Conservation (phyloP, 768 basidiomycete genomes). For the Trametes elegans region DNA sequence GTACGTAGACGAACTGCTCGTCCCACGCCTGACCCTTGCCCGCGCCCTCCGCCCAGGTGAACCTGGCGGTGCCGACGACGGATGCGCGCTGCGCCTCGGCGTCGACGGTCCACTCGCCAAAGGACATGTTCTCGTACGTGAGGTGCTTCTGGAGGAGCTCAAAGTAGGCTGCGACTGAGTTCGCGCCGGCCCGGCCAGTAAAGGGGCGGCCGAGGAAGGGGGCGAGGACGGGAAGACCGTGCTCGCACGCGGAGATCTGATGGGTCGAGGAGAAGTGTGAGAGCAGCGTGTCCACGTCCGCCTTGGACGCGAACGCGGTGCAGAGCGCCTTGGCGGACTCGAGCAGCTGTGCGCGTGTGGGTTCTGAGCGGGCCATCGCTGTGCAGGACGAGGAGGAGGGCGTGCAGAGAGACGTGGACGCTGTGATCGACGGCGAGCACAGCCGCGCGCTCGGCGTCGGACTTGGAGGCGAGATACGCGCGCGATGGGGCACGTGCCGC, state of each 20-base stretch:
- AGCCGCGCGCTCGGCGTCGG: not conserved
- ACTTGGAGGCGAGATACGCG: not conserved
- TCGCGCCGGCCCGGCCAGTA: constrained; percentile 37
- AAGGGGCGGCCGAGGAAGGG: constrained; percentile 60
- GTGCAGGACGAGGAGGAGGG: not conserved
- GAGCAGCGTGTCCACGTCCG: constrained; percentile 42
- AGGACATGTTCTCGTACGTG: constrained; percentile 49
- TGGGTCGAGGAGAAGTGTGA: constrained; percentile 49
- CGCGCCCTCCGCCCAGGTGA: constrained; percentile 46
- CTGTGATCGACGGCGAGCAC: constrained; percentile 5
- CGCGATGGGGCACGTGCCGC: constrained; percentile 1
- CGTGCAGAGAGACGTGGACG: not conserved
- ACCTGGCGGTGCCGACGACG: constrained; percentile 51
- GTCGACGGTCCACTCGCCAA: constrained; percentile 58
- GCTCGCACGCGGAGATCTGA: constrained; percentile 46
- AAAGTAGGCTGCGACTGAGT: constrained; percentile 48
- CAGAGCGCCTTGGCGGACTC: constrained; percentile 49
- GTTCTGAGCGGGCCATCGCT: not conserved
- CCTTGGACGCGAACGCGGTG: constrained; percentile 47
- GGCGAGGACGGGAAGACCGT: constrained; percentile 52
- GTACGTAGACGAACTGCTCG: constrained; percentile 57
- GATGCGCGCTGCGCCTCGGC: constrained; percentile 47
- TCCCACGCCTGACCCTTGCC: constrained; percentile 54
- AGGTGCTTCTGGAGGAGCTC: constrained; percentile 43
- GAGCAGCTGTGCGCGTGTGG: constrained; percentile 37